Conservation (phyloP, 2,329 filamentous ascomycete genomes). For the Pyrenochaeta sp. region DNA sequence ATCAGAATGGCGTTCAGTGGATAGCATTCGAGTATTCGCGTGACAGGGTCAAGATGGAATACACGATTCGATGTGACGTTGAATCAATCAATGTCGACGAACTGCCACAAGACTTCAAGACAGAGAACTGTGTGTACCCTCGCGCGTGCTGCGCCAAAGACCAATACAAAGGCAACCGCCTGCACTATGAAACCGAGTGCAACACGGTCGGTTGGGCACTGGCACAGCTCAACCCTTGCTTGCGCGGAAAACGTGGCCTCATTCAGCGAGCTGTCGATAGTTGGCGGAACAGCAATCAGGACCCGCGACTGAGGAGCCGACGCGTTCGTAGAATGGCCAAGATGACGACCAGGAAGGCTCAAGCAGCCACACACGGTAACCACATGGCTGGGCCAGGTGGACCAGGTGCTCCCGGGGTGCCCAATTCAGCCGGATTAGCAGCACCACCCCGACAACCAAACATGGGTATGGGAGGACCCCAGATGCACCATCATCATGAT, state of each 20-base stretch:
- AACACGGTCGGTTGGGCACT: constrained; percentile 99
- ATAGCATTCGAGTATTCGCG: constrained; percentile 98
- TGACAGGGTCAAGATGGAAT: constrained; percentile 98
- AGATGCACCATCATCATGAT: constrained; percentile 75
- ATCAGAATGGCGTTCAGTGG: constrained; percentile 97
- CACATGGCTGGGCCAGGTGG: constrained; percentile 73
- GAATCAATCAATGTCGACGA: constrained; percentile 94
- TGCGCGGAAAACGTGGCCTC: constrained; percentile 91
- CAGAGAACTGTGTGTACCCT: constrained; percentile 97
- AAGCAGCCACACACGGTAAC: constrained; percentile 63
- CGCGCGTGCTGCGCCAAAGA: constrained; percentile 94
- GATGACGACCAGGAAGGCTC: constrained; percentile 84
- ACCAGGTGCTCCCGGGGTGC: constrained; percentile 69
- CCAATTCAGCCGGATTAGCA: constrained; percentile 68
- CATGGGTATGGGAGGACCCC: constrained; percentile 70
- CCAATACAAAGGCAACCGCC: constrained; percentile 92
- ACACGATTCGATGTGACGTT: constrained; percentile 96
- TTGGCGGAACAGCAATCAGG: constrained; percentile 99
- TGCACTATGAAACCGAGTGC: constrained; percentile 98
- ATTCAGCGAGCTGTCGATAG: constrained; percentile 98
- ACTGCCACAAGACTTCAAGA: constrained; percentile 88
- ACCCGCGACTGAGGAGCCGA: constrained; percentile 87
- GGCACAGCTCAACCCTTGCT: constrained; percentile 87
- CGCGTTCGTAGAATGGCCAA: constrained; percentile 95
- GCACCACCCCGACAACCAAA: constrained; percentile 68